Evolutionary conservation across 306 rosid species (phyloP), one percentile per base, ranked within the genome.

Genomic region (Herpetospermum pedunculosum): DNA sequence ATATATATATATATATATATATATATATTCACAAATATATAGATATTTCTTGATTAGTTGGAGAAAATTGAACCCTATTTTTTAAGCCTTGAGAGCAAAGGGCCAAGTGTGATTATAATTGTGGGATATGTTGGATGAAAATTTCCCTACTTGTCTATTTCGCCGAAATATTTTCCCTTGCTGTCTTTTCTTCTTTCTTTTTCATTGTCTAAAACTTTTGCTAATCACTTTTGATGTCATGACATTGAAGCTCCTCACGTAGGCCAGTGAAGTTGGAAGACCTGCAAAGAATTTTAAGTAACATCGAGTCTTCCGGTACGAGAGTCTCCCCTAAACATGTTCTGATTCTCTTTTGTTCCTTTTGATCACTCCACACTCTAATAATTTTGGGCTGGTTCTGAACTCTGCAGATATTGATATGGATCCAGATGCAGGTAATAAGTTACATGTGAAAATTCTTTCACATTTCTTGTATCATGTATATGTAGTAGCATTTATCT

Each of bases 341-440:
- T 8, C 26, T 71, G 38, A 37, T 50, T 35, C 77, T 26, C 40
- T 5, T 40, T 74, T 49, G 49, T 50, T 19, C 38, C 14, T 77
- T 40, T 72, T 11, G 11, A 48, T 43, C 48, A 57, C 72, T 77
- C 38, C 65, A 40, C 13, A 54, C 44, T 77, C 85, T 92, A 62
- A 87, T 81, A 19, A 73, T 21, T 65, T 68, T 63, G 70, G 79
- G 47, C 75, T 83, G 70, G 63, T 72, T 32, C 82, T 68, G 26
- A 23, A 74, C 78, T 77, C 77, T 86, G 81, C 88, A 93, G 98
- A 80, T 79, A 80, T 70, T 32, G 82, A 76, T 84, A 76, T 74
- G 76, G 92, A 91, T 80, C 91, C 91, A 52, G 98, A 93, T 80
- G 94, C 81, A 86, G 98, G 98, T 93, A 77, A 86, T 77, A 65